Evolutionary conservation across 2,329 filamentous ascomycete genomes (phyloP), one percentile per base, ranked within the genome.

Genomic region (Penicillium vulpinum): DNA sequence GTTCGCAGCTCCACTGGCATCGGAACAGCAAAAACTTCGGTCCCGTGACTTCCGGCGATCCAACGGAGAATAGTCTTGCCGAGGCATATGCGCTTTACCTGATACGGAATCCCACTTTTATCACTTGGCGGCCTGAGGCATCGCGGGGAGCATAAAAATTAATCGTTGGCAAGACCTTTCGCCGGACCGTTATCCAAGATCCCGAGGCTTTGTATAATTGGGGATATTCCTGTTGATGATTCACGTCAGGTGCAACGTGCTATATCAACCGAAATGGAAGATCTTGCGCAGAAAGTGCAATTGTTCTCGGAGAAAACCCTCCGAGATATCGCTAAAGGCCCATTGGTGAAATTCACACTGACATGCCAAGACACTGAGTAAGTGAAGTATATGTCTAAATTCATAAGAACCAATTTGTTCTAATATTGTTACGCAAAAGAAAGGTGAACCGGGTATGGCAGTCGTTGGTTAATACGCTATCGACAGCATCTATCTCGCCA

Each of bases 401-500:
- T 16, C 7, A 18, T 9, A 10, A 24, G 41, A 36, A 45, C 4
- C 4, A 38, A 28, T 28, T 3, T 35, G 15, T 41, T 46, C 57
- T 64, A 35, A 63, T 38, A 56, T 3, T 35, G 40, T 49, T 29
- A 22, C 24, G 18, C 5, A 38, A 56, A 56, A 75, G 73, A 44
- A 68, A 73, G 54, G 59, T 76, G 24, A 62, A 56, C 45, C 61
- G 62, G 18, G 58, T 79, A 38, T 79, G 77, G 72, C 66, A 72
- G 41, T 73, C 70, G 43, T 61, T 81, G 29, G 62, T 77, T 41
- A 62, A 70, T 56, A 80, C 78, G 43, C 74, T 77, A 59, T 71
- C 70, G 26, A 71, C 67, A 26, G 67, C 73, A 18, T 72, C 70
- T 38, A 68, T 78, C 43, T 69, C 75, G 18, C 67, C 68, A 58